These are phyloP conservation scores for Reutealis trisperma DNA, from an alignment of 345 rosid species.

Conservation along the genomic window DNA sequence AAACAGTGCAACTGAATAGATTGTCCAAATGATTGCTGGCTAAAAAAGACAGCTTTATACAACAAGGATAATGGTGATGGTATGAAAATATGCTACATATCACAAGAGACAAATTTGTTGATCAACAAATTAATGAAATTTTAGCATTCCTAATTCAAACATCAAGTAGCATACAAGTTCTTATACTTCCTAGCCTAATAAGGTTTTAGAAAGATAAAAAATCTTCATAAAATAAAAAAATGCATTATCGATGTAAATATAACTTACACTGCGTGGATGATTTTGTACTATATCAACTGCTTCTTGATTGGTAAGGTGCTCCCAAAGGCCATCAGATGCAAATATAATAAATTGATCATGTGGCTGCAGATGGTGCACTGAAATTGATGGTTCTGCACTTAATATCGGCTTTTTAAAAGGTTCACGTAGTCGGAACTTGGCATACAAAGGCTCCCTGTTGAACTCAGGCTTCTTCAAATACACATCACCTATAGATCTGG, in stretches of 20 bases:
- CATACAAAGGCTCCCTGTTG: conserved; percentile 72
- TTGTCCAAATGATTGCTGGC: background rate
- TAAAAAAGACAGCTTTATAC: background rate
- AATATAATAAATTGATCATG: conserved; percentile 69
- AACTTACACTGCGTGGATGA: conserved; percentile 60
- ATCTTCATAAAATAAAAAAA: background rate
- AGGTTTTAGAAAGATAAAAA: background rate
- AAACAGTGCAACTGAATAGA: background rate
- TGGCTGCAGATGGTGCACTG: conserved; percentile 64
- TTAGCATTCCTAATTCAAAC: background rate
- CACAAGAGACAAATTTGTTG: background rate
- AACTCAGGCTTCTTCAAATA: conserved; percentile 81
- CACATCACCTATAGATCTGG: conserved; percentile 85
- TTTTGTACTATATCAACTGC: conserved; percentile 75
- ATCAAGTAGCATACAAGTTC: background rate
- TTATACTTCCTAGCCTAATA: background rate
- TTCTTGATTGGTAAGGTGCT: conserved; percentile 77
- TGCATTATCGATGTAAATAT: background rate
- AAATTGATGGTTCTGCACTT: conserved; percentile 71
- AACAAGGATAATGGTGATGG: background rate
- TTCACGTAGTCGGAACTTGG: conserved; percentile 67
- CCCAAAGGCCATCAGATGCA: conserved; percentile 91
- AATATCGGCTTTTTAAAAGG: conserved; percentile 66
- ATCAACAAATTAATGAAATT: background rate
- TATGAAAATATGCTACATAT: background rate